Conservation (phyloP, 371 early-diverging fungal species). For the Actinomortierella wolfii region DNA sequence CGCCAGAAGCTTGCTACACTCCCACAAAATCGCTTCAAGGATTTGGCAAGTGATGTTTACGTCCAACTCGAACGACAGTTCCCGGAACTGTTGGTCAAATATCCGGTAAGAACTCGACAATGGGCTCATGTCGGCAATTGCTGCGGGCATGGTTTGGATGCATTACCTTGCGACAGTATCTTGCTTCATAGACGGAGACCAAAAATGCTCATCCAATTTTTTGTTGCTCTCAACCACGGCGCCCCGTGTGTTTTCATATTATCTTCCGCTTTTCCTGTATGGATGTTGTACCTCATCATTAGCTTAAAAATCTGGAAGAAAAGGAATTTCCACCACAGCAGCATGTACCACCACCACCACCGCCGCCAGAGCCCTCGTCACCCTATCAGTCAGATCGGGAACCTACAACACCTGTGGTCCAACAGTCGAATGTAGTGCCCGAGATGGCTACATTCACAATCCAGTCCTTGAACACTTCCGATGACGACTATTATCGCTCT, state of each 20-base stretch:
- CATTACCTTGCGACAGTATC: too few relatives aligned
- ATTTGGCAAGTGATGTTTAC: conserved; percentile 90
- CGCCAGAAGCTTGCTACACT: conserved; percentile 95
- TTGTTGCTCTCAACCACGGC: background rate
- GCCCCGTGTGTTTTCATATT: background rate
- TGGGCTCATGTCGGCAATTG: too few relatives aligned
- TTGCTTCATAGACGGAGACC: background rate
- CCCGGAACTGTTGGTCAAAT: conserved; percentile 53
- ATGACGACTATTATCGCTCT: conserved; percentile 37
- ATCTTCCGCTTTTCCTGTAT: too few relatives aligned
- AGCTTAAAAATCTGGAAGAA: conserved; percentile 37
- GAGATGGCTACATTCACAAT: conserved; percentile 42
- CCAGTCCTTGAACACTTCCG: conserved; percentile 26
- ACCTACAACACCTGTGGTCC: conserved; percentile 24
- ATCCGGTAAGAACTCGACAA: conserved; percentile 19
- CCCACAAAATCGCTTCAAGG: conserved; percentile 83
- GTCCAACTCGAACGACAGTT: conserved; percentile 81
- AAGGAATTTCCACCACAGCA: conserved; percentile 23
- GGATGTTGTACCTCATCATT: conserved; percentile 3
- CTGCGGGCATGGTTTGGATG: too few relatives aligned
- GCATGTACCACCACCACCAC: conserved; percentile 6
- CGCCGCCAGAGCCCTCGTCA: conserved; percentile 15
- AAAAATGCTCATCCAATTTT: background rate
- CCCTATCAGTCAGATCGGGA: conserved; percentile 24
- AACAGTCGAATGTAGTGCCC: conserved; percentile 41